phyloP scores from a whole-genome alignment of 768 basidiomycete genomes.

The Pleurotus djamor region DNA sequence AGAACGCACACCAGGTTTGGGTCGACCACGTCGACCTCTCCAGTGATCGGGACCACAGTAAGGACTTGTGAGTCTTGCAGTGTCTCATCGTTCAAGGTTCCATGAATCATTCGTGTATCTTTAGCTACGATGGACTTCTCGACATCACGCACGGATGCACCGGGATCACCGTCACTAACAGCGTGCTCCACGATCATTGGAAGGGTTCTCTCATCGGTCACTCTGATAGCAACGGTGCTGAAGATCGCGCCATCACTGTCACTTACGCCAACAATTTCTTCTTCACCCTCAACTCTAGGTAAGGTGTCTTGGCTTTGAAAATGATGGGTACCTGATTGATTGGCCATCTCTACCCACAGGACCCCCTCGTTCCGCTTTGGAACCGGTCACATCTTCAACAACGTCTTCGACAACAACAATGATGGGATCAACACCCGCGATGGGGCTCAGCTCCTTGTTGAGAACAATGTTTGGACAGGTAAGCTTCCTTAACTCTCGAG shows the following conservation, averaged over 20 bases:
- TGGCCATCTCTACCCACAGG: slow-evolving; percentile 6
- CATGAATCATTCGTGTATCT: not conserved
- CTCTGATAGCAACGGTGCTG: slow-evolving; percentile 37
- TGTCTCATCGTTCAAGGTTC: not conserved
- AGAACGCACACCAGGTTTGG: slow-evolving; percentile 37
- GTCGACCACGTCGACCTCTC: slow-evolving; percentile 44
- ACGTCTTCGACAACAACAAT: slow-evolving; percentile 37
- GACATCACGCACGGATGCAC: slow-evolving; percentile 44
- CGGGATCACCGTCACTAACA: slow-evolving; percentile 39
- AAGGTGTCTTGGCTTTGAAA: not conserved
- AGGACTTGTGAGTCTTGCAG: slow-evolving; percentile 26
- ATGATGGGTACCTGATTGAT: not conserved
- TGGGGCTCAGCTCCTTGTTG: slow-evolving; percentile 39
- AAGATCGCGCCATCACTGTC: slow-evolving; percentile 22
- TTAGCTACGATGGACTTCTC: slow-evolving; percentile 41
- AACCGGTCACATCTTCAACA: slow-evolving; percentile 45
- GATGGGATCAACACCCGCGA: slow-evolving; percentile 11
- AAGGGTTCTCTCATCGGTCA: slow-evolving; percentile 43
- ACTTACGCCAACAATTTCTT: slow-evolving; percentile 12
- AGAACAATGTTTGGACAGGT: slow-evolving; percentile 47
- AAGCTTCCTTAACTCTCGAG: slow-evolving; percentile 1
- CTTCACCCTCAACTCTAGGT: not conserved
- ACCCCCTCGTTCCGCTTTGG: slow-evolving; percentile 46
- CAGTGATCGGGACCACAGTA: slow-evolving; percentile 41
- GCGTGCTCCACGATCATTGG: slow-evolving; percentile 42